Evolutionary conservation across 2,329 filamentous ascomycete genomes (phyloP), one percentile per base, ranked within the genome.

Genomic region (Hypoxylon sp.): DNA sequence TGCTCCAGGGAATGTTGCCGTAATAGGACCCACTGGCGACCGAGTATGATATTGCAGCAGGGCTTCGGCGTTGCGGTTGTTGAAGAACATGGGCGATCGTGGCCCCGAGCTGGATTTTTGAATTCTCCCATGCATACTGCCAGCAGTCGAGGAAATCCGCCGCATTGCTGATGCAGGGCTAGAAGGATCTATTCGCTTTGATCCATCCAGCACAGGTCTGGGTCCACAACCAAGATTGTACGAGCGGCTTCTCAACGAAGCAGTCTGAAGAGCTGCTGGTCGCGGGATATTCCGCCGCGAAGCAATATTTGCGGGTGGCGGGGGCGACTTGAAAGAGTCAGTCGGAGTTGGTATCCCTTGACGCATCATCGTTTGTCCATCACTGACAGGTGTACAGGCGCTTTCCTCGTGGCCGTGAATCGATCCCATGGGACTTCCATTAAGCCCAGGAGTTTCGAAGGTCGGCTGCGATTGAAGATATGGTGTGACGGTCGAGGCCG

Each of bases 251-350:
- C 83, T 81, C 19, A 83, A 75, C 7, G 82, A 79, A 8, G 77
- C 77, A 41, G 84, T 79, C 27, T 82, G 80, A n/a, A 87, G 78
- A 29, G 83, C 81, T 27, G 85, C 79, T 1, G 83, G 82, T 2
- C 80, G 81, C 55, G 85, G 82, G 58, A 79, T 80, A 66, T 83
- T 84, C 55, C 86, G 81, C 47, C 86, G 81, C 16, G 81, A 82
- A 14, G 85, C 86, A 65, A 88, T 84, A 69, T 87, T 85, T 58
- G 84, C 79, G 0, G 82, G 80, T 8, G 81, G 80, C 9, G 84
- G 81, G 0, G 84, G 81, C 0, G 85, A 85, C 70, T 80, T 83
- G 71, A 85, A 78, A 27, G 80, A 74, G 48, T 80, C 77, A 2
- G 73, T 71, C 4, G 77, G 69, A 14, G 69, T 74, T 25, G 71